A percentile compares a stretch with the other conserved stretches of the same genome.
phyloP scores from a whole-genome alignment of 768 basidiomycete genomes.

The Solioccasus polychromus region DNA sequence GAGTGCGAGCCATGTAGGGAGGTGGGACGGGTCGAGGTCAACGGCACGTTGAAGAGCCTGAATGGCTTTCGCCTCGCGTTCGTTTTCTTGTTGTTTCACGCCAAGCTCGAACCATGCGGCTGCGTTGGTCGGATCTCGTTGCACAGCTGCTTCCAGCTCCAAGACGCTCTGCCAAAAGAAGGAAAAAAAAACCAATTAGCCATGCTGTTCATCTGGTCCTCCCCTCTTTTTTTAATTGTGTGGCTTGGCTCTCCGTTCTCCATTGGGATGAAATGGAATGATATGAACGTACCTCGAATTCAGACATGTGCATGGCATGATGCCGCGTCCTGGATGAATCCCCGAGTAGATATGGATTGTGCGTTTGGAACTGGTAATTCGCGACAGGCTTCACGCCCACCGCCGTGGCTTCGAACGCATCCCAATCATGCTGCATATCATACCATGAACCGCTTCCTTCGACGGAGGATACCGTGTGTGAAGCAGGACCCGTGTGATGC shows the following conservation, averaged over 20 bases:
- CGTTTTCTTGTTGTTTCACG: slow-evolving; percentile 97
- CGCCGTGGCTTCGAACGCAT: slow-evolving; percentile 72
- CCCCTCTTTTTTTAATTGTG: slow-evolving; percentile 1
- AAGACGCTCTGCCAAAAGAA: slow-evolving; percentile 64
- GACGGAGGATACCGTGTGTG: slow-evolving; percentile 16
- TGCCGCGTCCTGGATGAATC: slow-evolving; percentile 52
- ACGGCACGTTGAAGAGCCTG: slow-evolving; percentile 78
- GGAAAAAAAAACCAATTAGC: slow-evolving; percentile 18
- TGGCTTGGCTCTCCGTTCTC: slow-evolving; percentile 10
- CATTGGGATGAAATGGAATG: slow-evolving; percentile 9
- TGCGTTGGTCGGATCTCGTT: slow-evolving; percentile 68
- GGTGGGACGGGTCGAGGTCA: slow-evolving; percentile 72
- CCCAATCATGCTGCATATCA: slow-evolving; percentile 73
- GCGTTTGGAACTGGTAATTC: slow-evolving; percentile 68
- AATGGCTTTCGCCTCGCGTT: slow-evolving; percentile 88
- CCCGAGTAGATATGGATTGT: slow-evolving; percentile 76
- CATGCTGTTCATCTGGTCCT: slow-evolving; percentile 6
- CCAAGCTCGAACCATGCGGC: slow-evolving; percentile 89
- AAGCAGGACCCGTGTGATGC: slow-evolving; percentile 27
- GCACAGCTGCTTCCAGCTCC: slow-evolving; percentile 86
- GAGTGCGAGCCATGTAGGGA: slow-evolving; percentile 86
- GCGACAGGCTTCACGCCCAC: slow-evolving; percentile 56
- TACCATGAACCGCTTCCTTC: slow-evolving; percentile 50
- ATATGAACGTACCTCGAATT: slow-evolving; percentile 39
- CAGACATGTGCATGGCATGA: slow-evolving; percentile 36